A percentile compares a stretch with the other conserved stretches of the same genome.
These are phyloP conservation scores for Coemansia nantahalensis DNA, from an alignment of 192 early-diverging fungal genomes.

Conservation along the genomic window DNA sequence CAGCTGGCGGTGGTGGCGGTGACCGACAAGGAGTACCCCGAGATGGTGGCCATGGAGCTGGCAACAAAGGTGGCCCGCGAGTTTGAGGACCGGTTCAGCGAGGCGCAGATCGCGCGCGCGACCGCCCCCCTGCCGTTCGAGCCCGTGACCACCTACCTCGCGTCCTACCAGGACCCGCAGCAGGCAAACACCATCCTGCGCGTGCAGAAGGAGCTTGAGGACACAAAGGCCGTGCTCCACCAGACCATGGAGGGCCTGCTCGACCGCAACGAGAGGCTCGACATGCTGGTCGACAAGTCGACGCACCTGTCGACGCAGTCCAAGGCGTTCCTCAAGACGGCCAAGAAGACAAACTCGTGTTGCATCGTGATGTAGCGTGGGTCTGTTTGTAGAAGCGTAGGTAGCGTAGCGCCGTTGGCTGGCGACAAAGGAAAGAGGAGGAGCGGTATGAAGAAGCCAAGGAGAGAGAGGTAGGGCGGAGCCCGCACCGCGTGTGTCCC, in stretches of 20 bases:
- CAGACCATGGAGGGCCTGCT: conserved; percentile 92
- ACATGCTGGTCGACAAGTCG: conserved; percentile 78
- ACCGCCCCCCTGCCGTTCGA: conserved; percentile 54
- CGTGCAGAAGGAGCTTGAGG: conserved; percentile 94
- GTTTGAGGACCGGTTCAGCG: conserved; percentile 63
- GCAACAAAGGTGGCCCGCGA: conserved; percentile 86
- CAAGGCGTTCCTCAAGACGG: conserved; percentile 96
- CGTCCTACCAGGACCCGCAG: conserved; percentile 89
- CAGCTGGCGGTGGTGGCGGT: conserved; percentile 76
- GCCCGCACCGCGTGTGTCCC: no score
- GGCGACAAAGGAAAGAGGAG: no score
- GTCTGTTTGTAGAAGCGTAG: no score
- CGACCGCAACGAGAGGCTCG: conserved; percentile 86
- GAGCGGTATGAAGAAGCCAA: no score
- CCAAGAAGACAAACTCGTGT: conserved; percentile 69
- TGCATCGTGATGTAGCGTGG: no score
- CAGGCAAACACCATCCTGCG: conserved; percentile 88
- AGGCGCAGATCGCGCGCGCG: conserved; percentile 33
- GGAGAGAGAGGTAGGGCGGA: no score
- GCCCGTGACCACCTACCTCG: conserved; percentile 68
- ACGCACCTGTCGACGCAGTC: conserved; percentile 84
- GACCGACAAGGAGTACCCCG: conserved; percentile 86
- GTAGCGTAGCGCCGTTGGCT: no score
- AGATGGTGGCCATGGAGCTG: conserved; percentile 82
- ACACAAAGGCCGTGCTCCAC: conserved; percentile 93